Percentiles rank a stretch among this genome's conserved stretches.
phyloP scores from a whole-genome alignment of 208 protist species.

The Vickermania ingenoplastis region DNA sequence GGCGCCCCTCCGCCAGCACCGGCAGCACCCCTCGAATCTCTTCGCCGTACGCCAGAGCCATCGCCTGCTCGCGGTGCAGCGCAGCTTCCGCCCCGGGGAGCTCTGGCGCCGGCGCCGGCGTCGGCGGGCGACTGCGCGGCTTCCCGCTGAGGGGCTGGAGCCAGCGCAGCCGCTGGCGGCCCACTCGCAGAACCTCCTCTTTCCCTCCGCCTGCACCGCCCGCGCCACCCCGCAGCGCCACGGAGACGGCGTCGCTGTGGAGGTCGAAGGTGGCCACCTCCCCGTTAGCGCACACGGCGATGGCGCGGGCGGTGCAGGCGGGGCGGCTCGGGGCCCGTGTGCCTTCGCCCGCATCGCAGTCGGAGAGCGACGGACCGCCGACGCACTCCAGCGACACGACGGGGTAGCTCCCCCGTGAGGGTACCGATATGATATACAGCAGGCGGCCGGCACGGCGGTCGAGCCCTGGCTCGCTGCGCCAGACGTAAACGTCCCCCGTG shows the following conservation, averaged over 20 bases:
- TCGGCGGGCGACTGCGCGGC: not conserved
- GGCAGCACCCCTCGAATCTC: not conserved
- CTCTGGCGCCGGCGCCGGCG: not conserved
- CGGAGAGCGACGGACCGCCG: not conserved
- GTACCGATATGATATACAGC: slow-evolving; percentile 36
- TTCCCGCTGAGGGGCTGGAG: not conserved
- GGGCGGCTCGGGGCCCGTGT: not conserved
- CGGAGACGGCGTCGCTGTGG: slow-evolving; percentile 6
- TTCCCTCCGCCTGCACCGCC: not conserved
- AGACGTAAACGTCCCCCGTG: slow-evolving; percentile 57
- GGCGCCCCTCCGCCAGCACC: not conserved
- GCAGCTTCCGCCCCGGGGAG: not conserved
- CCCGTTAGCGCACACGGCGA: slow-evolving; percentile 14
- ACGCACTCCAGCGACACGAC: slow-evolving; percentile 30
- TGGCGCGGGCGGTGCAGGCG: slow-evolving; percentile 5
- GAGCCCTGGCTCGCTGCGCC: slow-evolving; percentile 48
- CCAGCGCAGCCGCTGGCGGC: not conserved
- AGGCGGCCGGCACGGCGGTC: slow-evolving; percentile 46
- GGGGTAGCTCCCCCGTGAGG: slow-evolving; percentile 31
- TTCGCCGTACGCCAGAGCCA: not conserved
- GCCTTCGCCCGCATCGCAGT: not conserved
- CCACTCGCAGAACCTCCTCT: not conserved
- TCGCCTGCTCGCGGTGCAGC: not conserved
- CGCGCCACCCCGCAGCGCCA: slow-evolving; percentile 4
- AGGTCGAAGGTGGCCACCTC: slow-evolving; percentile 9